Conservation (phyloP, 2,329 filamentous ascomycete genomes). For the Cladosporium sp. region DNA sequence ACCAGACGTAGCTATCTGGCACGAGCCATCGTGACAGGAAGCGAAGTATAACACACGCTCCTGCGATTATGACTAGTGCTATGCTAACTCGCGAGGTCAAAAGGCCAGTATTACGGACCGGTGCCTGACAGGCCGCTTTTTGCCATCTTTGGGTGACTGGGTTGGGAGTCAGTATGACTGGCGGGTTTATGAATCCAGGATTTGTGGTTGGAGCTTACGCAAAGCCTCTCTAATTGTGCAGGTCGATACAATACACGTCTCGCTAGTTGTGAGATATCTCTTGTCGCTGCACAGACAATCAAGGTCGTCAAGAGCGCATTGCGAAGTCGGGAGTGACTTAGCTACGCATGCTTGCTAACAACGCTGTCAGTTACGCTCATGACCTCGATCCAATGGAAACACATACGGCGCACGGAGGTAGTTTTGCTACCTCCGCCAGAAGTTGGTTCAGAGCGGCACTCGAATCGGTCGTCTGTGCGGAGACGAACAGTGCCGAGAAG, state of each 20-base stretch:
- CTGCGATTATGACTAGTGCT: neutral
- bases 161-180: neutral
- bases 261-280: neutral
- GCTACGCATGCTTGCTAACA: neutral
- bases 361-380: neutral
- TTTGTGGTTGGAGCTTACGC: neutral
- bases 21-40: neutral
- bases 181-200: neutral
- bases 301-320: neutral
- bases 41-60: neutral
- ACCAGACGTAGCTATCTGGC: neutral
- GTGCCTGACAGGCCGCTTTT: constrained; percentile 2
- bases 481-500: neutral
- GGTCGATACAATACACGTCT: neutral
- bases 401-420: constrained; percentile 1
- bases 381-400: too few relatives aligned
- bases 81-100: neutral
- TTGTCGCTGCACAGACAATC: neutral
- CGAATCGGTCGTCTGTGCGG: neutral
- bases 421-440: neutral
- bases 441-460: neutral
- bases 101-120: neutral
- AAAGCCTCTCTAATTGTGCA: constrained; percentile 2
- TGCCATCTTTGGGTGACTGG: constrained; percentile 8
- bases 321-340: neutral